These are phyloP conservation scores for Diversispora eburnea DNA, from an alignment of 192 early-diverging fungal genomes.

Conservation along the genomic window DNA sequence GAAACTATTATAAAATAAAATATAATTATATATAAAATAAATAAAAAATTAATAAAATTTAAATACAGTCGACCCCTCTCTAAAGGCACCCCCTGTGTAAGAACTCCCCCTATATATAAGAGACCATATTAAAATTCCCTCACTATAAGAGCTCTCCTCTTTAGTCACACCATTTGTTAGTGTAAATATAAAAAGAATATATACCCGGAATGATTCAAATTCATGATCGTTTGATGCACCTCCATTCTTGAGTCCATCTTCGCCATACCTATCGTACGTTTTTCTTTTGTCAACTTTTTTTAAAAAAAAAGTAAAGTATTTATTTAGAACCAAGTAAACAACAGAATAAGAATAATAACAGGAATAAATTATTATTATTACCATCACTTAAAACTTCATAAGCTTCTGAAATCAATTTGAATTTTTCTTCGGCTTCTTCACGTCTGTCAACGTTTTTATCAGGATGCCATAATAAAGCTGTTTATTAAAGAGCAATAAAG, in stretches of 20 bases:
- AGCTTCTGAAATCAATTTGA: conserved; percentile 33
- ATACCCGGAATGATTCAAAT: neutral
- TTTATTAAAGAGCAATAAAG: neutral
- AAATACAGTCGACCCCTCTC: too few relatives aligned
- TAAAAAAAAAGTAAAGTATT: neutral
- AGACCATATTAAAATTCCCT: too few relatives aligned
- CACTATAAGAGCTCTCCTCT: too few relatives aligned
- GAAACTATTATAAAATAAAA: conserved; percentile 28
- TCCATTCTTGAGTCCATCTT: conserved; percentile 26
- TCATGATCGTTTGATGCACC: neutral
- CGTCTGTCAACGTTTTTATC: conserved; percentile 67
- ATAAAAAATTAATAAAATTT: too few relatives aligned
- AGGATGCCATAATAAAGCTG: conserved; percentile 76
- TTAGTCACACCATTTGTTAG: too few relatives aligned
- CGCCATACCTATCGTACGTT: conserved; percentile 32
- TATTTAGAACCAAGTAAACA: neutral
- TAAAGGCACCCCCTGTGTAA: too few relatives aligned
- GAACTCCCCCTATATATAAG: too few relatives aligned
- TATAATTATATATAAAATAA: too few relatives aligned
- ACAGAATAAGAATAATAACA: neutral
- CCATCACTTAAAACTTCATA: conserved; percentile 40
- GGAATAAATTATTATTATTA: conserved; percentile 14
- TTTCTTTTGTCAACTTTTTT: conserved; percentile 31
- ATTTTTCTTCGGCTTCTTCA: conserved; percentile 59
- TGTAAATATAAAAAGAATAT: neutral